A percentile compares a stretch with the other conserved stretches of the same genome.
These are phyloP conservation scores for Diutina scorzettiae DNA, from an alignment of 1,139 yeast genomes.

Conservation along the genomic window DNA sequence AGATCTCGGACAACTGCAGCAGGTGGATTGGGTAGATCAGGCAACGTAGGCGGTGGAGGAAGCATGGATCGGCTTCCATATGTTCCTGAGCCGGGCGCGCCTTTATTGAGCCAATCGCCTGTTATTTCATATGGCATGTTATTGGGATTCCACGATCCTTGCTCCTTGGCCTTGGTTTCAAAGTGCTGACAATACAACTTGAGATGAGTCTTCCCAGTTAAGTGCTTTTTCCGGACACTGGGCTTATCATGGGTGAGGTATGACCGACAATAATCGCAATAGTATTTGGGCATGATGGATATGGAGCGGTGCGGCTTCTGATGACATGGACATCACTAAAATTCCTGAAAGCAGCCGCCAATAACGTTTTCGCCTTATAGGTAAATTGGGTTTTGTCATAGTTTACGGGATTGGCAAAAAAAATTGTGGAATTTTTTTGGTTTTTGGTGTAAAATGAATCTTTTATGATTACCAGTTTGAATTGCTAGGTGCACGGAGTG, in stretches of 20 bases:
- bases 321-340: too few relatives aligned
- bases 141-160: conserved; percentile 32
- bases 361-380: too few relatives aligned
- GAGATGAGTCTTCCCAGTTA: conserved; percentile 71
- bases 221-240: conserved; percentile 77
- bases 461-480: too few relatives aligned
- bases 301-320: too few relatives aligned
- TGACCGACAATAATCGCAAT: conserved; percentile 82
- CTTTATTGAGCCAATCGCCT: neutral
- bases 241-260: conserved; percentile 81
- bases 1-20: neutral
- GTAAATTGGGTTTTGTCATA: too few relatives aligned
- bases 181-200: conserved; percentile 68
- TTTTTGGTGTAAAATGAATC: too few relatives aligned
- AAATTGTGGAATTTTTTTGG: too few relatives aligned
- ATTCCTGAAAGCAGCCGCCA: too few relatives aligned
- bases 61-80: neutral
- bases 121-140: conserved; percentile 25
- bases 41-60: neutral
- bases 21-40: conserved; percentile 4
- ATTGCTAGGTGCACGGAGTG: too few relatives aligned
- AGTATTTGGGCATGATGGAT: conserved; percentile 44
- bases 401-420: too few relatives aligned
- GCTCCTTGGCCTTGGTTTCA: conserved; percentile 40
- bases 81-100: neutral